Base-by-base conservation (phyloP, 2,329 filamentous ascomycete species). In the Colletotrichum sublineola region DNA sequence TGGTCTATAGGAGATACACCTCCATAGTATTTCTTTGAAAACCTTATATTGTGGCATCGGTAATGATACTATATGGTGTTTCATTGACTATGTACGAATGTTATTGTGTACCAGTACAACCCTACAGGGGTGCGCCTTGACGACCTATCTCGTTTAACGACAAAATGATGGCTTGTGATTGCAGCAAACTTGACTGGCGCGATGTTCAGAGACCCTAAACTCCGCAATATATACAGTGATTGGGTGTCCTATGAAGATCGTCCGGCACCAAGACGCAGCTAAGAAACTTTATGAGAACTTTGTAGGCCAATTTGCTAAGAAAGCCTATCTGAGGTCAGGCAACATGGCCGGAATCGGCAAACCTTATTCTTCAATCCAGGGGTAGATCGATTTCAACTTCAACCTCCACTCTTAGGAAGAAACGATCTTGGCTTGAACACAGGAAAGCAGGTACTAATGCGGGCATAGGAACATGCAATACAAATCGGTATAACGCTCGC, bases 181-280 rank as follows among this genome's bases (percentile, higher is more conserved):
- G n/a, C 2, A 6, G 31, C 44, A 48, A 20, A 8, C 20, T 56
- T 11, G 20, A 4, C 33, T 6, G 12, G 15, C 5, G n/a, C 5
- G 44, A 6, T 48, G 3, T 9, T n/a, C 8, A n/a, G 3, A 38
- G 36, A 18, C 4, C 20, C 2, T 9, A 40, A 14, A 29, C 5
- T n/a, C 9, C 4, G 24, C 12, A 1, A 40, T 8, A n/a, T 24
- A 14, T 8, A 5, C 33, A n/a, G 29, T n/a, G 33, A 24, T 24
- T 11, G 3, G 5, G 11, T 33, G 52, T 57, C 38, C 33, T 52
- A 46, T 52, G 33, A 68, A 68, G 20, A 42, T 52, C 42, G 52
- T 56, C 67, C 62, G 68, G 36, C 40, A 53, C 68, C 68, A 71
- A 50, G 52, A 58, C 52, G 15, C 12, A 58, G 48, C 38, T 5